Conservation (phyloP, 2,329 filamentous ascomycete species). For the Cladorrhinum sp. region DNA sequence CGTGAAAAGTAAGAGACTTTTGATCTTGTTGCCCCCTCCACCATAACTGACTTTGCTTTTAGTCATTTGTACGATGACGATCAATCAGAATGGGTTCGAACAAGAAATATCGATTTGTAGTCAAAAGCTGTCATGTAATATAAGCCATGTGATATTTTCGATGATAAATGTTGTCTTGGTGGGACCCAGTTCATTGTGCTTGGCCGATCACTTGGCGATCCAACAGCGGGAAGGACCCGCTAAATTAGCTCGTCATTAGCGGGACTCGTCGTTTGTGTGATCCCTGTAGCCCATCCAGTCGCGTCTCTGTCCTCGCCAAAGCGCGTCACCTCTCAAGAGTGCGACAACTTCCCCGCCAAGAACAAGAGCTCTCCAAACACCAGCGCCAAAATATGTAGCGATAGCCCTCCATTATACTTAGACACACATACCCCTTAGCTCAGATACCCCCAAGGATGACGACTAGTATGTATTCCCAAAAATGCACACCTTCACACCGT, state of each 20-base stretch:
- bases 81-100: not conserved
- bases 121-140: not conserved
- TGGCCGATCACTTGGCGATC: slow-evolving; percentile 1
- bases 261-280: not conserved
- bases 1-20: slow-evolving; percentile 48
- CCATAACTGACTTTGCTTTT: not conserved
- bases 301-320: slow-evolving; percentile 2
- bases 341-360: slow-evolving; percentile 3
- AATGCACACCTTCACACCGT: no score
- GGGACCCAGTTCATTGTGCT: not conserved
- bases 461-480: slow-evolving; percentile 1
- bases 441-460: not conserved
- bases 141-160: not conserved
- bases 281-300: slow-evolving; percentile 1
- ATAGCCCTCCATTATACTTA: not conserved
- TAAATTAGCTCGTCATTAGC: slow-evolving; percentile 6
- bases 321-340: slow-evolving; percentile 1
- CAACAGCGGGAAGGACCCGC: slow-evolving; percentile 4
- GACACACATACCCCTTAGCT: not conserved
- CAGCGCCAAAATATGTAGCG: not conserved
- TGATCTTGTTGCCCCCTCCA: not conserved
- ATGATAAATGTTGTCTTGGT: not conserved
- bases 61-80: not conserved
- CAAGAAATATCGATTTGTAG: not conserved
- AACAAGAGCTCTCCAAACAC: not conserved